These are phyloP conservation scores for Trapa bicornis DNA, from an alignment of 345 rosid genomes.

Conservation along the genomic window DNA sequence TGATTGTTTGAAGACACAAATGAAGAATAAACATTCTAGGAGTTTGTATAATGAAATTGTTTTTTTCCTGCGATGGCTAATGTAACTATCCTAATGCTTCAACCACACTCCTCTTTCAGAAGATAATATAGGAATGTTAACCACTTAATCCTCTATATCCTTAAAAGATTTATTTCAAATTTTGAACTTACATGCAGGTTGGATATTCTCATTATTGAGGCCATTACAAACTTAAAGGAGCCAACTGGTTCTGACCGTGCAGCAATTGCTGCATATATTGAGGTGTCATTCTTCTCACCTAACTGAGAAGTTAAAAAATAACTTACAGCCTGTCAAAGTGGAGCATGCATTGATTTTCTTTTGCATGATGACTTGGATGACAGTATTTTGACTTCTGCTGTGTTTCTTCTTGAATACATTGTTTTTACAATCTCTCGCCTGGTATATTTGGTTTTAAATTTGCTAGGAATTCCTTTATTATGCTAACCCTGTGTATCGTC, in stretches of 20 bases:
- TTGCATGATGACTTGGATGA: background rate
- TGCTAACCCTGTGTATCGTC: background rate
- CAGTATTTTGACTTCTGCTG: background rate
- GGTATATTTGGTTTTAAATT: background rate
- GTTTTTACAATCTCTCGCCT: background rate
- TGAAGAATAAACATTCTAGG: background rate
- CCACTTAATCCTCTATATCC: background rate
- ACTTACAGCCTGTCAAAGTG: too few relatives aligned
- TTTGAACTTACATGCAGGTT: slow-evolving; percentile 28
- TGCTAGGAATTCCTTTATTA: slow-evolving; percentile 2
- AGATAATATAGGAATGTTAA: background rate
- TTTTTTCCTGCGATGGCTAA: background rate
- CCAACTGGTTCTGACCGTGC: slow-evolving; percentile 65
- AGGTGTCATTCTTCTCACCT: slow-evolving; percentile 28
- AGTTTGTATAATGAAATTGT: background rate
- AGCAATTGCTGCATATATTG: slow-evolving; percentile 59
- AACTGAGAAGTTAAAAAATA: background rate
- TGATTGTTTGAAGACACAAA: background rate
- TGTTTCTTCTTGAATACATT: background rate
- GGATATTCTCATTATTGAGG: slow-evolving; percentile 66
- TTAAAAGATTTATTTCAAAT: background rate
- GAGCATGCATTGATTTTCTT: background rate
- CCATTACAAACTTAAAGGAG: slow-evolving; percentile 65
- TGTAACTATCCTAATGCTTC: background rate
- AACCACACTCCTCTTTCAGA: background rate